Evolutionary conservation across 2,329 filamentous ascomycete genomes (phyloP), one percentile per base, ranked within the genome.

Genomic region (Pseudocercospora fijiensis): DNA sequence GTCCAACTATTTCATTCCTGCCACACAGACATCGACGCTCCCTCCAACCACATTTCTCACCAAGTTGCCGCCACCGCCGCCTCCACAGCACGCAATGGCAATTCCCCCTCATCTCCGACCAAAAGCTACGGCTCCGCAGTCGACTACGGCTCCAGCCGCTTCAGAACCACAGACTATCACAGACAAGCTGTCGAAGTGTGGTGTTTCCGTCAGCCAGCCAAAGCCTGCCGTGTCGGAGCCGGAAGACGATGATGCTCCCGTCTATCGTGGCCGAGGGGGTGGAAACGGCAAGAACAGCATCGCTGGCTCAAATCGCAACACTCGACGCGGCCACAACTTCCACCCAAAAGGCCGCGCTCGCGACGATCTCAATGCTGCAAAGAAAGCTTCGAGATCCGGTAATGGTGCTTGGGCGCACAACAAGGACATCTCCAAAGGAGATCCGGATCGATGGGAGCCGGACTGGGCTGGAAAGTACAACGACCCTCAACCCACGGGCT

Each of bases 381-480:
- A 41, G 30, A 56, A 22, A 24, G 28, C 53, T n/a, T 16, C 30
- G 28, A 56, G 28, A 16, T 9, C 24, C 3, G 51, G 51, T 22
- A 24, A 33, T 13, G n/a, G 49, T 20, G n/a, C 27, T 30, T 58
- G 57, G 59, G 24, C 27, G 18, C 57, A 30, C 53, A 49, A n/a
- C 24, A 56, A 58, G 45, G 67, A 72, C 2, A 63, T 70, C 18
- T 66, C 62, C 4, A 67, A 66, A 22, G 47, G 61, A 20, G 67
- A 71, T 49, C 65, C 66, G 1, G 61, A 65, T 16, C 67, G 67
- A 6, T 68, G 64, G 65, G 57, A 68, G 45, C 60, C 55, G 16
- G 62, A 67, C 58, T 70, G 64, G 65, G 61, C 53, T 33, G 60
- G 60, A 6, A 57, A 57, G 27, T 64, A 51, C 4, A 51, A 60